Conservation (phyloP, 768 basidiomycete genomes). For the Mycena rebaudengoi region DNA sequence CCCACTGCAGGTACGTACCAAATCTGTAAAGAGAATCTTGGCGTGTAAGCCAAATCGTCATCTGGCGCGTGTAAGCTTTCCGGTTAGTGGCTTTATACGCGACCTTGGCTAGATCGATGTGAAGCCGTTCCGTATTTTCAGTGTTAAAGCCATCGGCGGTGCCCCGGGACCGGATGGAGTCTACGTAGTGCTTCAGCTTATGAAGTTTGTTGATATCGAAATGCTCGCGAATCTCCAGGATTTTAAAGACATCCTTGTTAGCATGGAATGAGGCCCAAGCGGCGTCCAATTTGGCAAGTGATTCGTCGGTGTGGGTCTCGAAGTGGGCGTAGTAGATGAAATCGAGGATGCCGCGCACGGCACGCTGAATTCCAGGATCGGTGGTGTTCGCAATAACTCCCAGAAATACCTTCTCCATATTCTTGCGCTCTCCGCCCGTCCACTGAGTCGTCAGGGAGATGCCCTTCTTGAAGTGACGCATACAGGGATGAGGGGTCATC, state of each 20-base stretch:
- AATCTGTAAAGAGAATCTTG: slow-evolving; percentile 31
- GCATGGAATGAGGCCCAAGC: slow-evolving; percentile 33
- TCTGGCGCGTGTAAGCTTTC: slow-evolving; percentile 34
- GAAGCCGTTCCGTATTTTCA: background rate
- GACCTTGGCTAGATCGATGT: slow-evolving; percentile 1
- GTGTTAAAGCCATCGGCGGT: slow-evolving; percentile 21
- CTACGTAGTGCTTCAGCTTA: slow-evolving; percentile 35
- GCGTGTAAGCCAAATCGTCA: slow-evolving; percentile 39
- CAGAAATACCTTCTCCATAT: slow-evolving; percentile 37
- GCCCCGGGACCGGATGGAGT: slow-evolving; percentile 32
- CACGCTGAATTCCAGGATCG: slow-evolving; percentile 16
- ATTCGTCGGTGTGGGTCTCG: slow-evolving; percentile 27
- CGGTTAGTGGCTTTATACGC: slow-evolving; percentile 28
- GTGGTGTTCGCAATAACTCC: slow-evolving; percentile 32
- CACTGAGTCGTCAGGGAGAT: slow-evolving; percentile 43
- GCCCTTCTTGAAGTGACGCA: slow-evolving; percentile 44
- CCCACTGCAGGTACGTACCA: slow-evolving; percentile 7
- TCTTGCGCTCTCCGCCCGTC: slow-evolving; percentile 44
- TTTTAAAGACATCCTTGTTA: slow-evolving; percentile 36
- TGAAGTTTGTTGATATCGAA: slow-evolving; percentile 48
- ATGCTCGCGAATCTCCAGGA: slow-evolving; percentile 28
- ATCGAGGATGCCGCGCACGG: slow-evolving; percentile 32
- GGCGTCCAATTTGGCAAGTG: slow-evolving; percentile 29
- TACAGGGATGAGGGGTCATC: slow-evolving; percentile 33
- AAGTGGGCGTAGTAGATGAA: slow-evolving; percentile 38